Evolutionary conservation across 1,139 yeast genomes (phyloP).

Genomic region (Magnusiomyces paraingens): DNA sequence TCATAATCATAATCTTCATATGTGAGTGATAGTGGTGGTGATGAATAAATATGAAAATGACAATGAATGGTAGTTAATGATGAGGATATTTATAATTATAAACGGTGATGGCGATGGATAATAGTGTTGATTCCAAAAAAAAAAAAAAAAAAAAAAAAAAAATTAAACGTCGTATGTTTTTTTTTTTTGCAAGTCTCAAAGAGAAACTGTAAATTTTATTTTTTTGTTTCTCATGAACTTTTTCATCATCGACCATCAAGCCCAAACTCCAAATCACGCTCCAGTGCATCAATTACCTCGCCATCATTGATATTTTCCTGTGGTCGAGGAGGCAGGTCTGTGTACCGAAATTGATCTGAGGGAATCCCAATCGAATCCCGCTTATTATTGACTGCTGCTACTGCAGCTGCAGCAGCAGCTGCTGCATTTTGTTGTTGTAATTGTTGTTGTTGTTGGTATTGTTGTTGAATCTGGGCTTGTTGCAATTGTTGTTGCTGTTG

Average conservation of each 20-base stretch:
- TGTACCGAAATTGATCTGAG: slow-evolving; percentile 35
- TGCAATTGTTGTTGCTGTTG: slow-evolving; percentile 25
- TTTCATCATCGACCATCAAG: slow-evolving; percentile 38
- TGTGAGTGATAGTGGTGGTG: too few species aligned
- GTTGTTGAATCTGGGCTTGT: slow-evolving; percentile 23
- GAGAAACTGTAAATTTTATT: not conserved
- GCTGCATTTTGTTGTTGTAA: slow-evolving; percentile 14
- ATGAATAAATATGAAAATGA: too few species aligned
- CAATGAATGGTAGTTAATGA: too few species aligned
- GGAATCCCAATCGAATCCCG: slow-evolving; percentile 28
- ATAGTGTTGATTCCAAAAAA: too few species aligned
- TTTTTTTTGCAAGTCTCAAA: too few species aligned
- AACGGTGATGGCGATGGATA: too few species aligned
- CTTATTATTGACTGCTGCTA: slow-evolving; percentile 26
- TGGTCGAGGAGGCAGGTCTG: slow-evolving; percentile 40
- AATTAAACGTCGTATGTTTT: too few species aligned
- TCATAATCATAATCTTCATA: too few species aligned
- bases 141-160: not conserved
- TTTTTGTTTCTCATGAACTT: not conserved
- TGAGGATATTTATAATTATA: too few species aligned
- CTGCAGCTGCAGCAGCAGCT: slow-evolving; percentile 17
- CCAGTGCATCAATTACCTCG: slow-evolving; percentile 38
- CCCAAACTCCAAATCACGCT: slow-evolving; percentile 55
- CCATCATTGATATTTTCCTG: slow-evolving; percentile 33
- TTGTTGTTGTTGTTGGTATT: slow-evolving; percentile 22